Conservation (phyloP, 768 basidiomycete species). For the Leccinum boreale region DNA sequence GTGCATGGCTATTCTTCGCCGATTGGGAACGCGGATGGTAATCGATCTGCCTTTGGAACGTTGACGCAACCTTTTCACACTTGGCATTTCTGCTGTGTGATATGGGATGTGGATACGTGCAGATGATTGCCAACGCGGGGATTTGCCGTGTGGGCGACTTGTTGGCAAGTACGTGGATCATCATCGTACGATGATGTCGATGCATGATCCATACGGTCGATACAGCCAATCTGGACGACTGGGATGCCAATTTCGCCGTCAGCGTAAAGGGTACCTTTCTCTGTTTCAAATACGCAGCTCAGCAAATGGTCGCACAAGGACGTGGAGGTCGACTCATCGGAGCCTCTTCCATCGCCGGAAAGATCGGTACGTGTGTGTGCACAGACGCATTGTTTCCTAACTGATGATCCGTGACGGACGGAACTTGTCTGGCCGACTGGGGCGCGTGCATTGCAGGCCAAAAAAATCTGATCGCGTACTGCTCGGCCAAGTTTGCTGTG, state of each 20-base stretch:
- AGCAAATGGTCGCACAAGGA: constrained; percentile 23
- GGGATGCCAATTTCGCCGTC: constrained; percentile 27
- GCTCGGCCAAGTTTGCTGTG: constrained; percentile 14
- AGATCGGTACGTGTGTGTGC: background rate
- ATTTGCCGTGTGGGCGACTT: constrained; percentile 2
- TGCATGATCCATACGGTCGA: background rate
- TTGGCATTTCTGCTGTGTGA: background rate
- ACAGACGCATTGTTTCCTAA: background rate
- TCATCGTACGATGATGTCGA: background rate
- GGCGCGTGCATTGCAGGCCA: background rate
- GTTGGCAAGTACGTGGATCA: constrained; percentile 3
- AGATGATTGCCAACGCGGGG: constrained; percentile 17
- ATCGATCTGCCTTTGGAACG: background rate
- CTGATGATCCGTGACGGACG: background rate
- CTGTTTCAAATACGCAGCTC: constrained; percentile 21
- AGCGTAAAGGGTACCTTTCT: constrained; percentile 22
- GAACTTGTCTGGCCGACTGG: background rate
- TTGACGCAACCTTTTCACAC: background rate
- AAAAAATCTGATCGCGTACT: constrained; percentile 8
- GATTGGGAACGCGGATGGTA: background rate
- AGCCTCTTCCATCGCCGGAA: constrained; percentile 4
- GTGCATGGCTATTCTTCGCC: background rate
- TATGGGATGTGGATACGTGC: background rate
- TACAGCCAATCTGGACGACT: constrained; percentile 11
- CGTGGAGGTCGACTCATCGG: constrained; percentile 2